Evolutionary conservation across 192 early-diverging fungal genomes (phyloP).

Genomic region (Thamnidium elegans): DNA sequence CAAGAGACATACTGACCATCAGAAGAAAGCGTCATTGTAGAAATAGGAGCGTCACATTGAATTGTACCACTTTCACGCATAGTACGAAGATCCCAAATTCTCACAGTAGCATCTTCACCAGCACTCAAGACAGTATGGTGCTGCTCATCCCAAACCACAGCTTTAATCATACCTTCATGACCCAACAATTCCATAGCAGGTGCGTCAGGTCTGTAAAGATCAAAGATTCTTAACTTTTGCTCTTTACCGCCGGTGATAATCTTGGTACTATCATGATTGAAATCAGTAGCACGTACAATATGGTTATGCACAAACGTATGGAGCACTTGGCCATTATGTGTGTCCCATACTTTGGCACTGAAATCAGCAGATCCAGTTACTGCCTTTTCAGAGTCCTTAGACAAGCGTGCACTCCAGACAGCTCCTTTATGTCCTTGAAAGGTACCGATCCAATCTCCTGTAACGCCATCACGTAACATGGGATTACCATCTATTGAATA

Average conservation of each 20-base stretch:
- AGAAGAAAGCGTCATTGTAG: conserved; percentile 71
- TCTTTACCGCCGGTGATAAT: conserved; percentile 84
- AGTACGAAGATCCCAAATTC: conserved; percentile 74
- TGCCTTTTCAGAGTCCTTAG: conserved; percentile 69
- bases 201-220: conserved; percentile 57
- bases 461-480: conserved; percentile 81
- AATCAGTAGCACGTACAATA: conserved; percentile 83
- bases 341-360: conserved; percentile 87
- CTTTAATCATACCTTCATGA: conserved; percentile 57
- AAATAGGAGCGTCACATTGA: conserved; percentile 61
- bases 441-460: conserved; percentile 92
- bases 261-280: conserved; percentile 64
- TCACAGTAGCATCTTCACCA: conserved; percentile 56
- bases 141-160: conserved; percentile 60
- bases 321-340: conserved; percentile 68
- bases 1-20: conserved; percentile 75
- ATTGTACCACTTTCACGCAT: conserved; percentile 58
- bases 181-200: conserved; percentile 46
- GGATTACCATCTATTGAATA: conserved; percentile 71
- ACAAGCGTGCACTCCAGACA: conserved; percentile 84
- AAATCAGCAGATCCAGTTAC: conserved; percentile 95
- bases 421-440: conserved; percentile 92
- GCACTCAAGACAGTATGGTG: conserved; percentile 58
- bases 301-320: conserved; percentile 73
- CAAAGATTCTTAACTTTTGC: conserved; percentile 79